Percentiles rank a stretch among this genome's conserved stretches.
Evolutionary conservation across 345 rosid genomes (phyloP).

Genomic region (Geranium rotundifolium): DNA sequence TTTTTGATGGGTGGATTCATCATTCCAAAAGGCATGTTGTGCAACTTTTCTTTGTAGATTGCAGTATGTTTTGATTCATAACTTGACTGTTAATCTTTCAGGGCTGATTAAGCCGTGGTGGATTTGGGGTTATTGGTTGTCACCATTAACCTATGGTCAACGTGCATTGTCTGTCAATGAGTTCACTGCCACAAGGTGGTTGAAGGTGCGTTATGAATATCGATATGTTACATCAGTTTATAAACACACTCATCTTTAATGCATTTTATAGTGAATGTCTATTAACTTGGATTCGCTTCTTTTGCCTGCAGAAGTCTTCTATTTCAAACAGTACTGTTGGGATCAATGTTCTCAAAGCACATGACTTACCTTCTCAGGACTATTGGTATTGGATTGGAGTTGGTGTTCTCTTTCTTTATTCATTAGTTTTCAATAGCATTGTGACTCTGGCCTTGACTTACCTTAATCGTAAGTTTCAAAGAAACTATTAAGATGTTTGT

Average conservation of each 20-base stretch:
- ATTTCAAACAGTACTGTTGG: slow-evolving; percentile 44
- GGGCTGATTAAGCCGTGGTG: slow-evolving; percentile 74
- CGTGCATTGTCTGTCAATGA: slow-evolving; percentile 75
- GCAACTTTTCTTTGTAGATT: not conserved
- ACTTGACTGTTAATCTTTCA: slow-evolving; percentile 18
- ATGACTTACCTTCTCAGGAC: slow-evolving; percentile 35
- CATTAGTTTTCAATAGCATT: slow-evolving; percentile 49
- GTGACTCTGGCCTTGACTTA: slow-evolving; percentile 65
- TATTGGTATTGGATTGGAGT: slow-evolving; percentile 86
- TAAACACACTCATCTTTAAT: not conserved
- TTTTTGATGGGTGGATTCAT: slow-evolving; percentile 85
- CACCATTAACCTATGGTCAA: slow-evolving; percentile 75
- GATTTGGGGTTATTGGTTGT: slow-evolving; percentile 90
- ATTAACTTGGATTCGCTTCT: not conserved
- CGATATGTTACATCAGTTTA: not conserved
- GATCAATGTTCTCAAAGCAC: slow-evolving; percentile 40
- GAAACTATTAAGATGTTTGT: not conserved
- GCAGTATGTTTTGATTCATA: slow-evolving; percentile 3
- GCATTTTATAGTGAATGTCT: not conserved
- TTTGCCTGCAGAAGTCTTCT: slow-evolving; percentile 40
- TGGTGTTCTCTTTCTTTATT: slow-evolving; percentile 47
- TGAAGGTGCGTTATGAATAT: slow-evolving; percentile 26
- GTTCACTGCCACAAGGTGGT: slow-evolving; percentile 74
- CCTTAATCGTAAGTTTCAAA: slow-evolving; percentile 54
- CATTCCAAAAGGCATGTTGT: slow-evolving; percentile 61